Conservation (phyloP, 2,329 filamentous ascomycete species). For the Uncinocarpus reesii region DNA sequence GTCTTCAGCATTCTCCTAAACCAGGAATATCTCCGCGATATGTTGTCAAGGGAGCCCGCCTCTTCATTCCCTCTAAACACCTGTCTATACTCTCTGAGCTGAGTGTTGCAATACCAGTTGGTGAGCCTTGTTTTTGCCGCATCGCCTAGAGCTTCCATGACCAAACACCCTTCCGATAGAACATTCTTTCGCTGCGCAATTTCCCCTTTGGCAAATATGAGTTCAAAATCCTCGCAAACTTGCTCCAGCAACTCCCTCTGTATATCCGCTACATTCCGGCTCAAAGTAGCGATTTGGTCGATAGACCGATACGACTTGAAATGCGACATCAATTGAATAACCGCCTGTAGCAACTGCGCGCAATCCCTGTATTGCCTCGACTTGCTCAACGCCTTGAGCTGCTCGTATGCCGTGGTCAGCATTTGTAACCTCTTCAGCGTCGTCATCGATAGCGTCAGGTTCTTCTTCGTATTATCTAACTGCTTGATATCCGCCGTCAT, state of each 20-base stretch:
- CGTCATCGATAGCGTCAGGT: slow-evolving; percentile 94
- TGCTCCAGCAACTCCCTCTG: slow-evolving; percentile 90
- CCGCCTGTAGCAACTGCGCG: slow-evolving; percentile 83
- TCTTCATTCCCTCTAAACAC: slow-evolving; percentile 96
- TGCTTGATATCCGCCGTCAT: slow-evolving; percentile 99
- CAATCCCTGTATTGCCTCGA: slow-evolving; percentile 90
- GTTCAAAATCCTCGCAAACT: slow-evolving; percentile 97
- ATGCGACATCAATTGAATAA: slow-evolving; percentile 94
- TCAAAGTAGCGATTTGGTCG: slow-evolving; percentile 90
- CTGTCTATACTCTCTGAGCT: slow-evolving; percentile 87
- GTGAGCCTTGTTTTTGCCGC: slow-evolving; percentile 69
- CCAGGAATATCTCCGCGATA: slow-evolving; percentile 88
- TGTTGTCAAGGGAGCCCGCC: slow-evolving; percentile 91
- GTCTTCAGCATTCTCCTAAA: slow-evolving; percentile 92
- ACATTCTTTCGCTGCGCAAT: slow-evolving; percentile 58
- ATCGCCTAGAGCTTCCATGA: slow-evolving; percentile 91
- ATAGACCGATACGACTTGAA: slow-evolving; percentile 98
- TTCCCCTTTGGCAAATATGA: slow-evolving; percentile 84
- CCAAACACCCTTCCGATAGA: slow-evolving; percentile 76
- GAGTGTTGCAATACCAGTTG: slow-evolving; percentile 97
- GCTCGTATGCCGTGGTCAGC: slow-evolving; percentile 98
- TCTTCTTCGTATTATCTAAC: slow-evolving; percentile 90
- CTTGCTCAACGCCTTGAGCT: slow-evolving; percentile 71
- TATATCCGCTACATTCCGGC: slow-evolving; percentile 82
- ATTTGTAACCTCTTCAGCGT: slow-evolving; percentile 94